Evolutionary conservation across 441 rosid species (phyloP).

Genomic region (Croton setiger): DNA sequence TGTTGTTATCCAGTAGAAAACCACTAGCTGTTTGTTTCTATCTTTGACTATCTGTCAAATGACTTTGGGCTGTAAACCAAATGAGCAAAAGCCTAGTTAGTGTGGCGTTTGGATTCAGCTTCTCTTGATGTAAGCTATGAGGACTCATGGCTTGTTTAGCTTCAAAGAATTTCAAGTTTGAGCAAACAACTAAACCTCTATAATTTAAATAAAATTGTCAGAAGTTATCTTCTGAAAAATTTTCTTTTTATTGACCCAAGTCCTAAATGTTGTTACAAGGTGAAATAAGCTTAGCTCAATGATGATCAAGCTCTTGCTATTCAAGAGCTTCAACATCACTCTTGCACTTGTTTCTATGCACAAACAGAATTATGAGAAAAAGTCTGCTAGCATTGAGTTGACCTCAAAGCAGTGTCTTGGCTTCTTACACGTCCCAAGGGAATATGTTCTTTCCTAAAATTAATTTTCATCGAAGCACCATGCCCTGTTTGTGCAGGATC

Average conservation of each 20-base stretch:
- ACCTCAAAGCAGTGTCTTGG: not conserved
- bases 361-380: not conserved
- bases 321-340: no score
- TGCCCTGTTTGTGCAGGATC: not conserved
- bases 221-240: not conserved
- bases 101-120: no score
- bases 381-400: not conserved
- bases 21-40: no score
- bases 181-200: not conserved
- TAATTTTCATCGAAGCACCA: not conserved
- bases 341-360: not conserved
- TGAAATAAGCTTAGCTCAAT: not conserved
- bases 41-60: no score
- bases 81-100: no score
- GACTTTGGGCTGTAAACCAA: no score
- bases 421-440: not conserved
- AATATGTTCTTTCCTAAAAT: not conserved
- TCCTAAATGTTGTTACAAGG: not conserved
- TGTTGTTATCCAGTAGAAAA: no score
- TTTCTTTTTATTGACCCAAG: not conserved
- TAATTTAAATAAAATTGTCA: not conserved
- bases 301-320: not conserved
- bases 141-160: not conserved
- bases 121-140: no score
- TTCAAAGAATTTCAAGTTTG: not conserved